Conservation (phyloP, 139 green algal species). For the Asterochloris erici region DNA sequence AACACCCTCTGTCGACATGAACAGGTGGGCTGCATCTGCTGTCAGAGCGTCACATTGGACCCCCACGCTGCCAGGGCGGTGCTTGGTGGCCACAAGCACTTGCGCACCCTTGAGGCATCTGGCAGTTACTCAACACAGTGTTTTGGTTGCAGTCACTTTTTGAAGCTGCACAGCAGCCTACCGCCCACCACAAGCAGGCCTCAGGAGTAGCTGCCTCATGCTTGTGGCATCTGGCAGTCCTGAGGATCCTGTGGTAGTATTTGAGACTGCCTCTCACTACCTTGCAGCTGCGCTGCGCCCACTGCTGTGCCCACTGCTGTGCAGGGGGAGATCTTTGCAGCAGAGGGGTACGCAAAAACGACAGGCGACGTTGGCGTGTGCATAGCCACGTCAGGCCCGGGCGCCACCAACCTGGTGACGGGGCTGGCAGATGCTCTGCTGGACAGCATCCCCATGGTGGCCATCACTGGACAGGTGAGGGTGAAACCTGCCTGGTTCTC, state of each 20-base stretch:
- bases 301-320: background rate
- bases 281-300: too few relatives aligned
- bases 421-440: constrained; percentile 97
- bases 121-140: too few relatives aligned
- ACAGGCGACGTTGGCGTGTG: constrained; percentile 96
- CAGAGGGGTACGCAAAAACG: constrained; percentile 97
- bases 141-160: too few relatives aligned
- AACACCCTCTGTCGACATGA: constrained; percentile 99
- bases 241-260: too few relatives aligned
- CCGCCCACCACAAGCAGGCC: background rate
- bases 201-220: too few relatives aligned
- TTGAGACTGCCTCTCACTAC: too few relatives aligned
- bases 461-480: constrained; percentile 95
- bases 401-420: constrained; percentile 98
- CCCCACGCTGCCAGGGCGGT: background rate
- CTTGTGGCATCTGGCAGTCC: too few relatives aligned
- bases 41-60: too few relatives aligned
- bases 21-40: constrained; percentile 60
- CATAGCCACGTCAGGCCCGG: constrained; percentile 97
- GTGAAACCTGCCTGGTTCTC: background rate
- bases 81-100: background rate
- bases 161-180: too few relatives aligned
- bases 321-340: constrained; percentile 98
- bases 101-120: background rate
- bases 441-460: constrained; percentile 95